Base-by-base conservation (phyloP, 768 basidiomycete species). In the Zangia roseola region DNA sequence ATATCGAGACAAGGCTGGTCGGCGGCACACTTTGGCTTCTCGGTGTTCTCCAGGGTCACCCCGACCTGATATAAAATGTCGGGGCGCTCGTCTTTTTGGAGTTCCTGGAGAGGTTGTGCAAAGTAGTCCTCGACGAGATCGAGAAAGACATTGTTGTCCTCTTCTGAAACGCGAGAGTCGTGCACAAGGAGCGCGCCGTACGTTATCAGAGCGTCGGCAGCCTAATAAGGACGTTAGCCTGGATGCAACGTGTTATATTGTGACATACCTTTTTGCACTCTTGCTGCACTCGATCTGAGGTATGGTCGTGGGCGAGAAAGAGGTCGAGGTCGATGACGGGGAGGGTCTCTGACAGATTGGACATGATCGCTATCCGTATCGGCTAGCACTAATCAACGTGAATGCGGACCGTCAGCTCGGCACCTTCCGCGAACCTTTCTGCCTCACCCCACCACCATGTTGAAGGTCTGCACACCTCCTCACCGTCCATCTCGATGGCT, bases 111-210 rank as follows among this genome's bases (percentile, higher is more conserved):
- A 0, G 84, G 77, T 64, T 93, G 93, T 7, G 78, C 75, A 62
- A 98, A 98, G 68, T 98, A 98, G 66, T 94, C 91, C 64, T 98
- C 94, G 36, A 94, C 75, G 40, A 95, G 75, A 70, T 97, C 88
- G 34, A 98, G 78, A 65, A 97, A 97, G 12, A 71, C 71, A 25
- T 74, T 63, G 64, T 98, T 97, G 66, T 92, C 88, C 20, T 81
- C 74, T 60, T 91, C 89, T 5, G 83, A 80, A 19, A 94, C 91
- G 12, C 94, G 80, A 13, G 86, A 87, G 67, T 97, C 94, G 46
- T 80, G 84, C 34, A 97, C 74, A 21, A 97, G 76, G 20, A 97
- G 78, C 1, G 94, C 94, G 3, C 94, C 94, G 50, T 88, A 93
- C 31, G 76, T 74, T 47, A 91, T 87, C 30, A 97, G 73, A 4